Conservation (phyloP, 306 rosid genomes). For the Cicer judaicum region DNA sequence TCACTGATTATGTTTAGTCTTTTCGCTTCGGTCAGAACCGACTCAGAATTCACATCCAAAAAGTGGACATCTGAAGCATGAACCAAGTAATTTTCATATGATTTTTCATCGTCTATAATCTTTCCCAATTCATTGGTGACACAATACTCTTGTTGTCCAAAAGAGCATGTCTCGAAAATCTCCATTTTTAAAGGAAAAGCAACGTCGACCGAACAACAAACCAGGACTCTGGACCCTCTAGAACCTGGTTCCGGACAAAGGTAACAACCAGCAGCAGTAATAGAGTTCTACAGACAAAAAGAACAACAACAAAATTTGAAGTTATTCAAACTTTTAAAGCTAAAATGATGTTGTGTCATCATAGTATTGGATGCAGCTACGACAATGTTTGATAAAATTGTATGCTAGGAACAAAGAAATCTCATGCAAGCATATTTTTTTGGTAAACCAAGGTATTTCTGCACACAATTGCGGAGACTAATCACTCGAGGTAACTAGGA, state of each 20-base stretch:
- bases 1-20: slow-evolving; percentile 66
- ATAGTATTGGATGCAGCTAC: background rate
- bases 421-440: slow-evolving; percentile 27
- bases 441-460: no score
- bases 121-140: slow-evolving; percentile 52
- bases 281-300: slow-evolving; percentile 62
- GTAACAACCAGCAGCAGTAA: slow-evolving; percentile 92
- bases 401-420: slow-evolving; percentile 22
- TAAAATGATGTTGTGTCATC: background rate
- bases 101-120: slow-evolving; percentile 62
- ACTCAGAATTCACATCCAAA: slow-evolving; percentile 61
- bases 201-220: slow-evolving; percentile 70
- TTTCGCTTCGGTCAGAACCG: slow-evolving; percentile 73
- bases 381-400: slow-evolving; percentile 27
- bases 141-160: slow-evolving; percentile 38
- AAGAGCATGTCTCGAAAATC: slow-evolving; percentile 43
- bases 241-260: slow-evolving; percentile 94
- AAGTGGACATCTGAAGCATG: slow-evolving; percentile 73
- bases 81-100: slow-evolving; percentile 48
- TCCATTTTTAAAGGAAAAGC: slow-evolving; percentile 67
- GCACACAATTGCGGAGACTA: no score
- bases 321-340: slow-evolving; percentile 29
- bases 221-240: slow-evolving; percentile 71
- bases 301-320: slow-evolving; percentile 19
- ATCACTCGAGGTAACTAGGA: no score